A percentile compares a stretch with the other conserved stretches of the same genome.
Conservation (phyloP, 352 stramenopile species). For the Globisporangium emineosum region DNA sequence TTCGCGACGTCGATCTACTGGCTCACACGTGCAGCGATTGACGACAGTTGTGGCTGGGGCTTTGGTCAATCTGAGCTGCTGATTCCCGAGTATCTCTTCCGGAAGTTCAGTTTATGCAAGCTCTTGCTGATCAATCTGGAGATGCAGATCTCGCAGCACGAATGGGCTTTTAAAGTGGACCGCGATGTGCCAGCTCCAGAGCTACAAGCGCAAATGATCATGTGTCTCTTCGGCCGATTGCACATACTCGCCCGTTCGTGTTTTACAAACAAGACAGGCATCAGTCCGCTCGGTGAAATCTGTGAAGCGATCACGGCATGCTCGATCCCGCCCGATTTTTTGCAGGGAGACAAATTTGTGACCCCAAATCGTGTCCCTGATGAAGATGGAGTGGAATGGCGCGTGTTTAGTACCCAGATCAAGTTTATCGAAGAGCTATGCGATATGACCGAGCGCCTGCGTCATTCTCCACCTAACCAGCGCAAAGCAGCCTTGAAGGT, state of each 20-base stretch:
- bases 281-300: constrained; percentile 45
- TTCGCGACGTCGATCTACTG: constrained; percentile 82
- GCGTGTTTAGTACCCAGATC: constrained; percentile 65
- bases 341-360: constrained; percentile 33
- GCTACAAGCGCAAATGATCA: constrained; percentile 57
- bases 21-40: constrained; percentile 69
- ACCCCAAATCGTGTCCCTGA: constrained; percentile 5
- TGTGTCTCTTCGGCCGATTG: constrained; percentile 61
- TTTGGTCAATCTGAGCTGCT: constrained; percentile 77
- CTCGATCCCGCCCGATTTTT: constrained; percentile 43
- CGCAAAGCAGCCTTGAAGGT: constrained; percentile 58
- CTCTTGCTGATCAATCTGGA: constrained; percentile 80
- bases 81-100: constrained; percentile 71
- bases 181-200: constrained; percentile 61
- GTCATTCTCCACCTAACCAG: constrained; percentile 47
- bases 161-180: constrained; percentile 63
- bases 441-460: constrained; percentile 70
- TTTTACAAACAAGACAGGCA: constrained; percentile 21
- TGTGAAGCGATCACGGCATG: constrained; percentile 51
- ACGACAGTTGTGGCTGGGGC: constrained; percentile 78
- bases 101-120: constrained; percentile 82
- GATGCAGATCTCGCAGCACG: constrained; percentile 63
- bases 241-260: constrained; percentile 37
- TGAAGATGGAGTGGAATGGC: constrained; percentile 29
- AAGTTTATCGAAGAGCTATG: constrained; percentile 73